Evolutionary conservation across 495 filamentous ascomycete species (phyloP).

Genomic region (Penicillium goetzii): DNA sequence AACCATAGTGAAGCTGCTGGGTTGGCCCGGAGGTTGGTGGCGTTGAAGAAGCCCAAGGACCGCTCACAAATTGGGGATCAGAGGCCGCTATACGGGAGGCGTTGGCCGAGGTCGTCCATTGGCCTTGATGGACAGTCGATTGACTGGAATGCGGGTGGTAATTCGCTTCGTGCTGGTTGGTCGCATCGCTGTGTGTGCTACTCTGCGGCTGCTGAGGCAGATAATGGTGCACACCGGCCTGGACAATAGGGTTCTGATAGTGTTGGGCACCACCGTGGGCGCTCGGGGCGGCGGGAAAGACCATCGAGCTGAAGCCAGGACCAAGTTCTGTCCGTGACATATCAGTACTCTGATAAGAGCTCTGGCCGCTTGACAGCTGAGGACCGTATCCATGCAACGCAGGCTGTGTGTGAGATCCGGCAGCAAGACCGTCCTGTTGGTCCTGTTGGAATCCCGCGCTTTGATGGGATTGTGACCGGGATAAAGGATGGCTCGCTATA

Average conservation of each 20-base stretch:
- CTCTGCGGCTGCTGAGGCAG: slow-evolving; percentile 10
- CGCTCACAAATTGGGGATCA: slow-evolving; percentile 33
- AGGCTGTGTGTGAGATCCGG: slow-evolving; percentile 5
- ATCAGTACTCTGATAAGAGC: slow-evolving; percentile 12
- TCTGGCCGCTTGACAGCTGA: slow-evolving; percentile 13
- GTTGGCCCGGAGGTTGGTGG: slow-evolving; percentile 20
- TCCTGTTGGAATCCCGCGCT: slow-evolving; percentile 2
- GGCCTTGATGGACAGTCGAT: not conserved
- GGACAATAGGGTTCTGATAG: slow-evolving; percentile 24
- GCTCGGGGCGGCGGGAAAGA: not conserved
- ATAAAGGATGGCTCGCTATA: slow-evolving; percentile 7
- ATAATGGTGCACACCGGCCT: slow-evolving; percentile 20
- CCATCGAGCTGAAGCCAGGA: slow-evolving; percentile 6
- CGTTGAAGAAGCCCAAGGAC: slow-evolving; percentile 28
- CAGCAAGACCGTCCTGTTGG: not conserved
- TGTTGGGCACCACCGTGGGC: slow-evolving; percentile 5
- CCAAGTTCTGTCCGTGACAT: slow-evolving; percentile 21
- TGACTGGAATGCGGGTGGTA: slow-evolving; percentile 6
- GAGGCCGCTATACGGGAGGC: slow-evolving; percentile 16
- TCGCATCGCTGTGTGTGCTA: not conserved
- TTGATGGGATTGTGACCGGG: slow-evolving; percentile 25
- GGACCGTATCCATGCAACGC: slow-evolving; percentile 17
- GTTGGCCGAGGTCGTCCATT: not conserved
- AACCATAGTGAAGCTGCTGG: slow-evolving; percentile 1
- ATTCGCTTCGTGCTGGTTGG: not conserved